Evolutionary conservation across 2,329 filamentous ascomycete genomes (phyloP).

Genomic region (Parastagonospora avenae): DNA sequence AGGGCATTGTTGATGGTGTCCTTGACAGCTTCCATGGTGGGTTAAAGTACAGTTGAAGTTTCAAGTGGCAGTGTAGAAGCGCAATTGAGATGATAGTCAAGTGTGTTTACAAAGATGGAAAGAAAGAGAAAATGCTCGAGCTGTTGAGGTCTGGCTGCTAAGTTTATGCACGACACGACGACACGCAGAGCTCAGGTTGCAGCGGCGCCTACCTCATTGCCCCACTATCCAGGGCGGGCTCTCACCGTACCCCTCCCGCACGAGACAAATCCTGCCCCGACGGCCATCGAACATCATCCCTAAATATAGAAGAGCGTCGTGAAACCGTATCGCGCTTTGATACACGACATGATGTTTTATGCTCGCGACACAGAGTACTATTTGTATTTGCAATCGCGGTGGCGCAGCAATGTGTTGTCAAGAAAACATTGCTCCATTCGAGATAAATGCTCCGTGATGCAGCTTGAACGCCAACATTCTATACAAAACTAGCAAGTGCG

Average conservation of each 20-base stretch:
- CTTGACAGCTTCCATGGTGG: constrained; percentile 50
- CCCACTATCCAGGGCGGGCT: constrained; percentile 28
- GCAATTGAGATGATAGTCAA: constrained; percentile 8
- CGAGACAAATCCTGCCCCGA: constrained; percentile 17
- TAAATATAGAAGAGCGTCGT: constrained; percentile 30
- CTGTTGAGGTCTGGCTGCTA: constrained; percentile 16
- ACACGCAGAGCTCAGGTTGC: constrained; percentile 14
- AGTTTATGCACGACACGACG: constrained; percentile 21
- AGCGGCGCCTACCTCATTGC: constrained; percentile 30
- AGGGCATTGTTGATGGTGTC: constrained; percentile 49
- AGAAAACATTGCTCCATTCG: neutral
- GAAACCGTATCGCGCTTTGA: neutral
- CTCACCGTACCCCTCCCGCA: constrained; percentile 31
- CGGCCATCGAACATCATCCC: constrained; percentile 30
- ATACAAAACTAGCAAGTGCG: constrained; percentile 7
- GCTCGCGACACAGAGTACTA: neutral
- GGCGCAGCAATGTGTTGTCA: neutral
- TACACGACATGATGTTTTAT: constrained; percentile 2
- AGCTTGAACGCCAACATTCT: constrained; percentile 24
- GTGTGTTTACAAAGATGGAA: neutral
- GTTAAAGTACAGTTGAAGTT: constrained; percentile 9
- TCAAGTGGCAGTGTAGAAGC: neutral
- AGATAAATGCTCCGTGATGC: neutral
- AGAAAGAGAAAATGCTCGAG: constrained; percentile 5
- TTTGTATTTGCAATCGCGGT: neutral